Percentiles rank a stretch among this genome's conserved stretches.
Evolutionary conservation across 805 yeast genomes (phyloP).

Genomic region (Candida broadrunensis): DNA sequence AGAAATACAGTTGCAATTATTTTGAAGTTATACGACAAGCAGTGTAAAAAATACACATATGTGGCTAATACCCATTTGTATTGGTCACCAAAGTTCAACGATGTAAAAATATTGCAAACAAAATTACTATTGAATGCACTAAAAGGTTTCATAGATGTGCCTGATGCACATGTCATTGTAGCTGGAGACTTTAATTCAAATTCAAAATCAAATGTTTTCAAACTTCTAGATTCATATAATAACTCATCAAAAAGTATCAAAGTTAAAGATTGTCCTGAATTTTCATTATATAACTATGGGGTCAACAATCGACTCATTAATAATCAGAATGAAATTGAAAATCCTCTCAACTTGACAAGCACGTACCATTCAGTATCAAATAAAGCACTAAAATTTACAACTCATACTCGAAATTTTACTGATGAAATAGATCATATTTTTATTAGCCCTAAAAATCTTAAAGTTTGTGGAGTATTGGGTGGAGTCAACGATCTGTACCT

Average conservation of each 20-base stretch:
- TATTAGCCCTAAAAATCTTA: constrained; percentile 41
- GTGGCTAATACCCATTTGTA: constrained; percentile 61
- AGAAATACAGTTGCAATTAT: constrained; percentile 59
- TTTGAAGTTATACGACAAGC: constrained; percentile 45
- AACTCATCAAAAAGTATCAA: constrained; percentile 2
- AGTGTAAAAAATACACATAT: constrained; percentile 37
- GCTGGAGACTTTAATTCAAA: constrained; percentile 59
- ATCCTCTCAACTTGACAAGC: constrained; percentile 13
- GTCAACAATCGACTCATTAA: constrained; percentile 9
- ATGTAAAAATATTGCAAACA: constrained; percentile 54
- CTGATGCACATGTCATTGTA: constrained; percentile 34
- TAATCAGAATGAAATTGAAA: constrained; percentile 7
- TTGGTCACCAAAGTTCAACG: constrained; percentile 50
- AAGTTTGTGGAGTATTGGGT: constrained; percentile 47
- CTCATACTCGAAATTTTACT: constrained; percentile 47
- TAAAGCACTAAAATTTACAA: constrained; percentile 15
- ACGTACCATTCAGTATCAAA: constrained; percentile 15
- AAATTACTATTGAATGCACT: constrained; percentile 28
- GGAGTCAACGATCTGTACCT: constrained; percentile 40
- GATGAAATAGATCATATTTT: constrained; percentile 60
- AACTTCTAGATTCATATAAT: constrained; percentile 33
- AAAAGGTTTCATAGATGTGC: constrained; percentile 7
- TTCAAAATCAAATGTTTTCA: constrained; percentile 47
- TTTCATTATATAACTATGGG: constrained; percentile 15
- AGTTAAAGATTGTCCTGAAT: constrained; percentile 8